A percentile compares a stretch with the other conserved stretches of the same genome.
Conservation (phyloP, 768 basidiomycete species). For the Crucibulum laeve region DNA sequence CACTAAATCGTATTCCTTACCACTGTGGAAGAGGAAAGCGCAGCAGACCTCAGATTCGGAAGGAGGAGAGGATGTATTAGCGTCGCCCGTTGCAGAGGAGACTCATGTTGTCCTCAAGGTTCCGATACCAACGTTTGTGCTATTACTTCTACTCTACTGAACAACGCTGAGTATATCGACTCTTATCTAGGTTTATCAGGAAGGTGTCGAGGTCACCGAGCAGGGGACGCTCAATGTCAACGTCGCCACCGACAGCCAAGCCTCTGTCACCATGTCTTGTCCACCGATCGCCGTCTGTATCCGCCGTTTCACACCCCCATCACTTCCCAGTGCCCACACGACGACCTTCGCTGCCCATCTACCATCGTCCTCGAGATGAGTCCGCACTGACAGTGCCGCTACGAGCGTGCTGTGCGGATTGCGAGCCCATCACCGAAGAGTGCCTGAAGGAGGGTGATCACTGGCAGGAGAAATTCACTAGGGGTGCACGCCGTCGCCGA, state of each 20-base stretch:
- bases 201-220: constrained; percentile 33
- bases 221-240: constrained; percentile 29
- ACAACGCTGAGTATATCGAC: constrained; percentile 5
- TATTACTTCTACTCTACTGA: constrained; percentile 3
- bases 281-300: constrained; percentile 31
- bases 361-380: constrained; percentile 26
- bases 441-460: constrained; percentile 47
- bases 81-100: constrained; percentile 24
- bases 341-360: constrained; percentile 29
- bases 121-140: constrained; percentile 55
- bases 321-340: constrained; percentile 13
- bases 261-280: constrained; percentile 55
- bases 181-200: constrained; percentile 34
- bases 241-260: constrained; percentile 22
- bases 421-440: constrained; percentile 55
- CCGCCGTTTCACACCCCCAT: constrained; percentile 7
- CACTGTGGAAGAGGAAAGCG: constrained; percentile 51
- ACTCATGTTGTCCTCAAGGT: constrained; percentile 54
- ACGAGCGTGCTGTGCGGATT: constrained; percentile 67
- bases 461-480: constrained; percentile 63
- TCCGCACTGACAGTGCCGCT: constrained; percentile 55
- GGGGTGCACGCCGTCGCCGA: constrained; percentile 56
- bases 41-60: constrained; percentile 17
- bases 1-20: constrained; percentile 65
- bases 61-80: constrained; percentile 13